Base-by-base conservation (phyloP, 257 asterid species). In the Rauvolfia tetraphylla region DNA sequence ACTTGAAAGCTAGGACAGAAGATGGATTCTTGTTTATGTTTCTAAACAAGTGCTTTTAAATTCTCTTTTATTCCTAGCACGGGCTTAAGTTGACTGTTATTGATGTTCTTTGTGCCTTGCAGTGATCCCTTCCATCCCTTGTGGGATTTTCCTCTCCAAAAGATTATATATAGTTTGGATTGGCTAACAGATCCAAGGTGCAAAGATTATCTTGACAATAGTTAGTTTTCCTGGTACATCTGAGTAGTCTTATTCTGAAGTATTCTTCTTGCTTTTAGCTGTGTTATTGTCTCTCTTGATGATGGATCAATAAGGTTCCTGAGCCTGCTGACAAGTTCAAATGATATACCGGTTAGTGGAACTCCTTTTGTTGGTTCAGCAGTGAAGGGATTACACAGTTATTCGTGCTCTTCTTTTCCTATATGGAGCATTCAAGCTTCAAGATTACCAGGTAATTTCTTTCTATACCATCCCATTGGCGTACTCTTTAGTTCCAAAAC, bases 81-180 rank as follows among this genome's bases (percentile, higher is more conserved):
- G 57, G 22, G 9, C 3, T 17, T 71, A 12, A 8, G 22, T 42
- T 62, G 49, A 54, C 36, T 57, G 59, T 66, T 79, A 29, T 10
- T 51, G 18, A 62, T 46, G 29, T 51, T 76, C 67, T 72, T 31
- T 76, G 58, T 80, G 77, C 44, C 58, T 77, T 76, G 79, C 89
- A 95, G 98, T n/a, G 99, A 95, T 85, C 99, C 98, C 54, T 95
- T 89, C 82, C 90, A 80, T 79, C 97, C 97, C 46, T 76, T 92
- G 83, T 88, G 99, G 93, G 93, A 87, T 68, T 83, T 80, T 75
- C 81, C 91, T 70, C 81, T 87, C 66, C 87, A 76, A 62, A 90
- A 85, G 75, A 75, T 75, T 75, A 82, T 91, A 73, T 85, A 84
- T 83, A 82, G 90, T 83, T 76, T 92, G 83, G 92, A 88, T 80